These are phyloP conservation scores for Conoideocrella luteorostrata DNA, from an alignment of 2,329 filamentous ascomycete genomes.

Conservation along the genomic window DNA sequence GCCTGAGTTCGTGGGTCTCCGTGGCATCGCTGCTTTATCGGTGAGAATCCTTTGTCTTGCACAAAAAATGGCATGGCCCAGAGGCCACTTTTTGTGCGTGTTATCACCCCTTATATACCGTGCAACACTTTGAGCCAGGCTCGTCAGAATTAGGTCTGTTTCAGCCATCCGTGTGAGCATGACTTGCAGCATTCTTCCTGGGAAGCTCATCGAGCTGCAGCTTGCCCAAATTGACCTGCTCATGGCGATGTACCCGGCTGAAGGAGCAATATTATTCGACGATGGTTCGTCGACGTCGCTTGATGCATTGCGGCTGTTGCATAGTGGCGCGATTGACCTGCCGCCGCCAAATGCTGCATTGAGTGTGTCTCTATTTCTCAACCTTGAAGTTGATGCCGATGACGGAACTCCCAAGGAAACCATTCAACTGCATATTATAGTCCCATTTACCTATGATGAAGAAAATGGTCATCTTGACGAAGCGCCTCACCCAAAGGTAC, in stretches of 20 bases:
- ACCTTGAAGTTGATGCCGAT: slow-evolving; percentile 13
- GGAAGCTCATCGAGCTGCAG: slow-evolving; percentile 41
- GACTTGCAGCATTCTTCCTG: slow-evolving; percentile 21
- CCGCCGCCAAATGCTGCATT: slow-evolving; percentile 7
- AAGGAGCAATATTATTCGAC: slow-evolving; percentile 26
- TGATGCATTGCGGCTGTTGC: slow-evolving; percentile 11
- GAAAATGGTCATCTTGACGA: slow-evolving; percentile 4
- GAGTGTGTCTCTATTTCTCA: slow-evolving; percentile 20
- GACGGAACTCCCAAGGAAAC: slow-evolving; percentile 4
- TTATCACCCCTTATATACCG: too few relatives aligned
- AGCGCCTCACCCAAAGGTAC: slow-evolving; percentile 32
- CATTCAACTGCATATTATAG: slow-evolving; percentile 27
- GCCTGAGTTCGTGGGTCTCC: too few relatives aligned
- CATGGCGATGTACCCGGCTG: slow-evolving; percentile 42
- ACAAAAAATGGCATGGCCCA: too few relatives aligned
- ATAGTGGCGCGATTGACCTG: slow-evolving; percentile 17
- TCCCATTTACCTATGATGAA: slow-evolving; percentile 22
- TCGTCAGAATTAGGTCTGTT: too few relatives aligned
- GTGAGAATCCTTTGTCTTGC: too few relatives aligned
- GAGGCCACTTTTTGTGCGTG: too few relatives aligned
- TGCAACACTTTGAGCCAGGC: too few relatives aligned
- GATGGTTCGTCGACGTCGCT: slow-evolving; percentile 9
- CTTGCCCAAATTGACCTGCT: slow-evolving; percentile 45
- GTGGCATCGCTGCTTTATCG: too few relatives aligned
- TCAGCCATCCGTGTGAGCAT: neutral